Percentiles rank a stretch among this genome's conserved stretches.
Conservation (phyloP, 2,329 filamentous ascomycete species). For the Kalaharituber pfeilii region DNA sequence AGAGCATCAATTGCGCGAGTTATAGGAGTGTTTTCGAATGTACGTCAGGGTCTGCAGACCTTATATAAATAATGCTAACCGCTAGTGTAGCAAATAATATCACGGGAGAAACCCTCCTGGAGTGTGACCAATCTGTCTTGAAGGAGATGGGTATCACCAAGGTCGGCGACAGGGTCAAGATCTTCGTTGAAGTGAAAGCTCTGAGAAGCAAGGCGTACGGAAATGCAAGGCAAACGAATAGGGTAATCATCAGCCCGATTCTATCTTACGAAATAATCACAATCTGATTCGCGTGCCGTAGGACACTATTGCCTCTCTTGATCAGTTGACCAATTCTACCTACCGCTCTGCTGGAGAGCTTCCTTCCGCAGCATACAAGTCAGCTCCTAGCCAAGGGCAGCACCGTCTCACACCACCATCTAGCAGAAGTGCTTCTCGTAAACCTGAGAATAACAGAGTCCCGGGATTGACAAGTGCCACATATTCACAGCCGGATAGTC, state of each 20-base stretch:
- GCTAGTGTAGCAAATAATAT: constrained; percentile 58
- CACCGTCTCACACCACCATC: constrained; percentile 31
- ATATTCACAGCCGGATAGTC: constrained; percentile 15
- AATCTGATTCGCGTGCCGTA: constrained; percentile 28
- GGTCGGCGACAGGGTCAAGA: constrained; percentile 83
- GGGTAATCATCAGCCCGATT: constrained; percentile 47
- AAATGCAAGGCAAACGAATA: constrained; percentile 66
- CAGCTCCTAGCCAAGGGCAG: constrained; percentile 28
- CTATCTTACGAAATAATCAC: too few relatives aligned
- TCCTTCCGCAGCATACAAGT: constrained; percentile 45
- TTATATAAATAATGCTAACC: constrained; percentile 26
- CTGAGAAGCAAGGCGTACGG: constrained; percentile 58
- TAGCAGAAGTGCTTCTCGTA: constrained; percentile 23
- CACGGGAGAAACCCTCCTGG: constrained; percentile 87
- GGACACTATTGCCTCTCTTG: constrained; percentile 71
- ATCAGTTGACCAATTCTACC: constrained; percentile 38
- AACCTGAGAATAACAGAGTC: constrained; percentile 5
- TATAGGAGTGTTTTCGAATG: constrained; percentile 43
- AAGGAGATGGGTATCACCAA: constrained; percentile 99
- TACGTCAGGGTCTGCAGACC: constrained; percentile 45
- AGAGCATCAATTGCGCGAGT: constrained; percentile 79
- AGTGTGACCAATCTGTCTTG: constrained; percentile 89
- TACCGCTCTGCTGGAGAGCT: constrained; percentile 38
- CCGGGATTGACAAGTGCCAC: constrained; percentile 12
- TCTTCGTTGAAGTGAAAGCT: constrained; percentile 73